Evolutionary conservation across 345 rosid genomes (phyloP).

Genomic region (Heritiera fomes): DNA sequence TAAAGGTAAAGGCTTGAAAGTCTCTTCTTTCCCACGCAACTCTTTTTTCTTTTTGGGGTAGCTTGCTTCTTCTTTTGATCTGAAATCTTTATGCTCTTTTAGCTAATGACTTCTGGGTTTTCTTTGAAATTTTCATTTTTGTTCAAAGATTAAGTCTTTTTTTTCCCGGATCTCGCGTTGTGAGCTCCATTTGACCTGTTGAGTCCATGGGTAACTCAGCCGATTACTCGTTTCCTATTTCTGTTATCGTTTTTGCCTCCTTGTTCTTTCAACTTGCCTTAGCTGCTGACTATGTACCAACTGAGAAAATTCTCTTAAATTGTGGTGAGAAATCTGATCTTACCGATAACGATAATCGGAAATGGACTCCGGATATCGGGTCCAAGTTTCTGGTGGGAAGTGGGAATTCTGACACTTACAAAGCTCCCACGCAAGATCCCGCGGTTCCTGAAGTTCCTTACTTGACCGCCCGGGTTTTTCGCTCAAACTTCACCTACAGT

Average conservation of each 20-base stretch:
- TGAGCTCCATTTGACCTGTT: neutral
- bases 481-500: slow-evolving; percentile 61
- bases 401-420: slow-evolving; percentile 40
- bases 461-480: slow-evolving; percentile 78
- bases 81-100: neutral
- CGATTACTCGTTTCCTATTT: slow-evolving; percentile 23
- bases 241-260: slow-evolving; percentile 28
- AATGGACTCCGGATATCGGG: slow-evolving; percentile 67
- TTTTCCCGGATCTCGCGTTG: neutral
- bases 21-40: neutral
- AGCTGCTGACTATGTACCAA: slow-evolving; percentile 58
- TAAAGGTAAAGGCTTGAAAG: slow-evolving; percentile 10
- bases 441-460: slow-evolving; percentile 67
- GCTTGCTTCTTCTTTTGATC: neutral
- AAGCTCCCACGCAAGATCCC: slow-evolving; percentile 66
- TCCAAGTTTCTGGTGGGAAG: slow-evolving; percentile 57
- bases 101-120: slow-evolving; percentile 1
- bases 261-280: slow-evolving; percentile 34
- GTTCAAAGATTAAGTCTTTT: neutral
- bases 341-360: slow-evolving; percentile 52
- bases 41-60: neutral
- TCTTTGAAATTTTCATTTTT: neutral
- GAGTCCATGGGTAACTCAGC: slow-evolving; percentile 41
- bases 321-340: slow-evolving; percentile 60
- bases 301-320: slow-evolving; percentile 61